Percentiles rank a stretch among this genome's conserved stretches.
Evolutionary conservation across 2,329 filamentous ascomycete species (phyloP).

Genomic region (Capronia americana): DNA sequence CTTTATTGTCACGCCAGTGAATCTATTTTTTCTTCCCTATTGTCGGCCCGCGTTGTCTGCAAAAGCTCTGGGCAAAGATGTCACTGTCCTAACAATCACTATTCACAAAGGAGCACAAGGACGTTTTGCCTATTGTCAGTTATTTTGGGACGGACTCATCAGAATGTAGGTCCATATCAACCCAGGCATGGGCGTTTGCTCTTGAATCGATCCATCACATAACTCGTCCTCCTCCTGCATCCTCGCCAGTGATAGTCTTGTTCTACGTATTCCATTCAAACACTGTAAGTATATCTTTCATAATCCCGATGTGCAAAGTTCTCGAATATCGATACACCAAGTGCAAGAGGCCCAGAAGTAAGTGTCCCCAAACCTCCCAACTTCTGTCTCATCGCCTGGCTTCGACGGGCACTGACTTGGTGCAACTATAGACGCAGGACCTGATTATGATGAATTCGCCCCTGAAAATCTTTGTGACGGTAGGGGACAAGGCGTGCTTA

Average conservation of each 20-base stretch:
- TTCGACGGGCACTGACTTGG: background rate
- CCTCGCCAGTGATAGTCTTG: background rate
- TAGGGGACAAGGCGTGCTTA: background rate
- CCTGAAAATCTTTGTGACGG: conserved; percentile 7
- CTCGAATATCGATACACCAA: conserved; percentile 20
- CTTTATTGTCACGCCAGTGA: background rate
- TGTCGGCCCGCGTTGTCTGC: background rate
- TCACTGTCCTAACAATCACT: background rate
- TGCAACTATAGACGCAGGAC: conserved; percentile 2
- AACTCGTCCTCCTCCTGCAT: background rate
- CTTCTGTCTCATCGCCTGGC: background rate
- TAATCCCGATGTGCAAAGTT: conserved; percentile 23
- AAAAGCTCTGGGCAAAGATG: background rate
- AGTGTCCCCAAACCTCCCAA: background rate
- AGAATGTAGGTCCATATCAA: conserved; percentile 7
- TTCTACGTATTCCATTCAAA: background rate
- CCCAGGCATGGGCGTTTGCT: background rate
- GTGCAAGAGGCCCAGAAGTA: conserved; percentile 13
- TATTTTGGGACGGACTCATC: conserved; percentile 4
- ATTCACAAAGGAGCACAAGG: conserved; percentile 1
- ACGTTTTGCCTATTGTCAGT: background rate
- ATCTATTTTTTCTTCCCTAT: background rate
- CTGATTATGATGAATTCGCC: conserved; percentile 6
- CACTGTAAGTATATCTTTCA: background rate
- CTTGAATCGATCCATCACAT: background rate